Evolutionary conservation across 345 rosid genomes (phyloP), one percentile per base, ranked within the genome.

Genomic region (Eucalyptus virginea): DNA sequence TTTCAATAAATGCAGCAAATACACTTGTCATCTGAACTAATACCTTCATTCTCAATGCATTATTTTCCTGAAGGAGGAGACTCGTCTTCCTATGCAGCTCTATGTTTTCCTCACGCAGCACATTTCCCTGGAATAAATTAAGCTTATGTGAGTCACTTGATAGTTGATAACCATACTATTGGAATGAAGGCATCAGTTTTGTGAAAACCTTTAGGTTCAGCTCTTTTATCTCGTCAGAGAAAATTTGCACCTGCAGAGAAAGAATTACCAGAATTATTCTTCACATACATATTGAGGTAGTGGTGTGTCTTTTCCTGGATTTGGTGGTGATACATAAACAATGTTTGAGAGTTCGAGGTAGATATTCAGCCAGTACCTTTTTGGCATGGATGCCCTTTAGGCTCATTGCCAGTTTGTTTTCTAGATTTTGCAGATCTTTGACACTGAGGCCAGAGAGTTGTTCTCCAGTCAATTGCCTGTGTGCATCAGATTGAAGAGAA

Each of bases 391-490:
- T 94, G 47, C 95, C 94, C 5, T 89, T 92, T 52, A 96, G 94
- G 90, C 95, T 97, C 91, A 91, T 89, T 69, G 93, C 97, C 91
- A 93, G 87, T 86, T 89, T 94, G 88, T 91, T 95, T 89, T 96
- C 96, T 91, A 95, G 91, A 89, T 93, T 92, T 90, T 94, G 95
- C 88, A 95, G 90, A 88, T 95, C 95, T 87, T 94, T 88, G 45
- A 91, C 88, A 48, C 87, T 89, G 90, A 96, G 92, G 47, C 95
- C 95, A 54, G 97, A 94, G 90, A 96, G 97, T 90, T 94, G 95
- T 91, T 94, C 95, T 7, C 98, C 98, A 96, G 93, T 95, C 95
- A 96, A 93, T 93, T 95, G 93, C 94, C 98, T 96, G 94, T 11
- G 11, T 62, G 23, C 4, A 18, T 47, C 48, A 58, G 62, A 51